These are phyloP conservation scores for Primulina huaijiensis DNA, from an alignment of 257 asterid genomes.

Conservation along the genomic window DNA sequence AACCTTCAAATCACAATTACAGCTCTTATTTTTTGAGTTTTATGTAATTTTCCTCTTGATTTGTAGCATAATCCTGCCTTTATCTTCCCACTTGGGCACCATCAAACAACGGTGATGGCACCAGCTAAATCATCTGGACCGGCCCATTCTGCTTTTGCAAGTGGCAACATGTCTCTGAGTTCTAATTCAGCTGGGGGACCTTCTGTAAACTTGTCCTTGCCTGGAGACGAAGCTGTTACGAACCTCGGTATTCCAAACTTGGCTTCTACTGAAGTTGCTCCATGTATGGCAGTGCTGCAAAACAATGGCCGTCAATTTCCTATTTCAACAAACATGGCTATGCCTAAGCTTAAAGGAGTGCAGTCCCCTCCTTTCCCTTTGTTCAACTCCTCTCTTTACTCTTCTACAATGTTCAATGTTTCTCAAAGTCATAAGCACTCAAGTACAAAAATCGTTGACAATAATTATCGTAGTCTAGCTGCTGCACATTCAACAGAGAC, in stretches of 20 bases:
- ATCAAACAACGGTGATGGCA: constrained; percentile 30
- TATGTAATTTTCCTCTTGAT: constrained; percentile 14
- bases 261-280: constrained; percentile 36
- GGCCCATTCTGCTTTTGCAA: constrained; percentile 32
- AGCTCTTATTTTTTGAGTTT: not conserved
- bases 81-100: constrained; percentile 36
- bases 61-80: constrained; percentile 40
- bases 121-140: constrained; percentile 33
- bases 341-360: constrained; percentile 31
- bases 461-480: constrained; percentile 23
- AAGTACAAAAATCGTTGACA: constrained; percentile 16
- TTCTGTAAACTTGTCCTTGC: constrained; percentile 28
- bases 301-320: constrained; percentile 39
- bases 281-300: constrained; percentile 40
- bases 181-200: constrained; percentile 33
- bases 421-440: constrained; percentile 36
- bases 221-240: constrained; percentile 25
- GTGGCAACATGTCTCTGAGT: constrained; percentile 28
- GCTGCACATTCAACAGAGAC: constrained; percentile 21
- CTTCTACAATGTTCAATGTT: constrained; percentile 30
- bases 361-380: constrained; percentile 29
- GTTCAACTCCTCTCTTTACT: constrained; percentile 36
- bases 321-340: constrained; percentile 31
- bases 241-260: constrained; percentile 33
- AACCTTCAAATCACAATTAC: constrained; percentile 11